These are phyloP conservation scores for Arachnopeziza araneosa DNA, from an alignment of 2,329 filamentous ascomycete genomes.

Conservation along the genomic window DNA sequence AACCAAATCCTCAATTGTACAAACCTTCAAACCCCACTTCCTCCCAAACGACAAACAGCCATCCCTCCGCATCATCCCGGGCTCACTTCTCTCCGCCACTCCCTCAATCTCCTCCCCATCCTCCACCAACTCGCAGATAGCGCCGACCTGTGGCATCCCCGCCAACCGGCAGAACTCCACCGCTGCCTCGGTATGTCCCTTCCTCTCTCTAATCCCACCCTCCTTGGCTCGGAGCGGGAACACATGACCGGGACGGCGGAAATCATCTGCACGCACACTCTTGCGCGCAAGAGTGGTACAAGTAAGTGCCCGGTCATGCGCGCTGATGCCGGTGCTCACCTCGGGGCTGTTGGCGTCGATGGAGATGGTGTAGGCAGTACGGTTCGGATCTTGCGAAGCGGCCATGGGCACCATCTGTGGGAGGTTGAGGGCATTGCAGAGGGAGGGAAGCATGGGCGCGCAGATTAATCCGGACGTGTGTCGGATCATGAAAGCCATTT, in stretches of 20 bases:
- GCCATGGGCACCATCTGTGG: conserved; percentile 81
- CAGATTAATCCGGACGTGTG: conserved; percentile 89
- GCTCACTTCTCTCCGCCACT: conserved; percentile 55
- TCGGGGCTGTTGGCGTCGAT: conserved; percentile 70
- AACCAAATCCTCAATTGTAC: conserved; percentile 90
- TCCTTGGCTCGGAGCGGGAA: conserved; percentile 74
- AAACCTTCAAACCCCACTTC: conserved; percentile 84
- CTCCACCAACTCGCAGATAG: conserved; percentile 88
- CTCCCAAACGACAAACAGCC: conserved; percentile 83
- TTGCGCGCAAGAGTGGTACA: conserved; percentile 68
- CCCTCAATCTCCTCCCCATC: conserved; percentile 71
- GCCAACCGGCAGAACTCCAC: conserved; percentile 85
- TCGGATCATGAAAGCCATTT: conserved; percentile 95
- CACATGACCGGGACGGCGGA: conserved; percentile 84
- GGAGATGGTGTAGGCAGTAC: conserved; percentile 88
- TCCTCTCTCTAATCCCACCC: conserved; percentile 74
- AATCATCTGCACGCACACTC: conserved; percentile 43
- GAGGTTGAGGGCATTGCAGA: conserved; percentile 66
- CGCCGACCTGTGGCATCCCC: conserved; percentile 69
- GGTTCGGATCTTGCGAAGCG: conserved; percentile 70
- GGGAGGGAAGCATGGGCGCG: conserved; percentile 68
- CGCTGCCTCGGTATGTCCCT: conserved; percentile 89
- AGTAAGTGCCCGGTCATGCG: conserved; percentile 78
- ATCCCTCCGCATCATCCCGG: conserved; percentile 90
- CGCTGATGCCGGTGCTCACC: conserved; percentile 84